These are phyloP conservation scores for Rhytidhysteron rufulum DNA, from an alignment of 2,329 filamentous ascomycete species.

Conservation along the genomic window DNA sequence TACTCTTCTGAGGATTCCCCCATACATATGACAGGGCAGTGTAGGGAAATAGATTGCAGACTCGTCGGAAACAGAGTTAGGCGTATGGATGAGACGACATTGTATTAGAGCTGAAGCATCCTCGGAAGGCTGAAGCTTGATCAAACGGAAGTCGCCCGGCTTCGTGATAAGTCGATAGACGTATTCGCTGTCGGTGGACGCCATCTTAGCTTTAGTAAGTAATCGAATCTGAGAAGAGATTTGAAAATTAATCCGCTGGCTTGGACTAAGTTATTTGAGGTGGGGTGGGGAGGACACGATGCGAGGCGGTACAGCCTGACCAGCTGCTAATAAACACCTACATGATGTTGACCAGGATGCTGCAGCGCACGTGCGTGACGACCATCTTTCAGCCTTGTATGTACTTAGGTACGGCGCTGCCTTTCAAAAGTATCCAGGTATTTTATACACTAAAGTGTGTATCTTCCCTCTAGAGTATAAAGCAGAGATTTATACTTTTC, in stretches of 20 bases:
- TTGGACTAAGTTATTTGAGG: neutral
- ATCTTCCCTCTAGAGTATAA: too few species aligned
- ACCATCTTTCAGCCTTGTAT: too few species aligned
- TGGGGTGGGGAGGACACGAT: neutral
- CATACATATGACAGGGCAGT: conserved; percentile 5
- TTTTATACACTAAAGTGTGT: too few species aligned
- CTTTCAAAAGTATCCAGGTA: too few species aligned
- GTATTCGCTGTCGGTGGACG: neutral
- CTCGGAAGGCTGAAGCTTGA: neutral
- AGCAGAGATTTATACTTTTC: too few species aligned
- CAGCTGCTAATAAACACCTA: too few species aligned
- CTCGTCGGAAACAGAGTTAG: neutral
- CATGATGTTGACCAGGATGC: too few species aligned
- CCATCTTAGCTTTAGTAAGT: neutral
- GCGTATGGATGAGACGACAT: neutral
- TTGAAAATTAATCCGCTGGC: neutral
- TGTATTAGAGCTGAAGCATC: neutral
- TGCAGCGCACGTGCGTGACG: too few species aligned
- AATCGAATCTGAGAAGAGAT: neutral
- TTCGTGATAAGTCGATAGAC: neutral
- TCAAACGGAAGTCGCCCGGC: neutral
- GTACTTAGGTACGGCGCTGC: too few species aligned
- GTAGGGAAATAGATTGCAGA: neutral
- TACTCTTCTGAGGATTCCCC: neutral
- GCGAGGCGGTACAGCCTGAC: neutral